Evolutionary conservation across 257 asterid species (phyloP).

Genomic region (Salvia rosmarinus): DNA sequence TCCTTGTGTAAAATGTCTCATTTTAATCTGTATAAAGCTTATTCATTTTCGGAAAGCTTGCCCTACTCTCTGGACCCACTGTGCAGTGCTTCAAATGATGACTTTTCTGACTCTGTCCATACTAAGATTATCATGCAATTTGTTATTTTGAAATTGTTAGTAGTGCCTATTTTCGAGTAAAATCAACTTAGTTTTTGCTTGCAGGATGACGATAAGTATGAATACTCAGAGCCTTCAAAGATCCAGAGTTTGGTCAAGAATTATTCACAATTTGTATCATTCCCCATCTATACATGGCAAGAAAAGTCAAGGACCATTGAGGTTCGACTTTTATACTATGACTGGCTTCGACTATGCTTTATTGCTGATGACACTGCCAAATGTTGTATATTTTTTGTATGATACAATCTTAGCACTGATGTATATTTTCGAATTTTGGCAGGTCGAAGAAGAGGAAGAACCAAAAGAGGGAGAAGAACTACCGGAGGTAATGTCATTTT

Average conservation of each 20-base stretch:
- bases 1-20: neutral
- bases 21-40: neutral
- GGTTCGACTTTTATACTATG: conserved; percentile 47
- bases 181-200: conserved; percentile 19
- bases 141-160: conserved; percentile 11
- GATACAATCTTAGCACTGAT: neutral
- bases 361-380: conserved; percentile 2
- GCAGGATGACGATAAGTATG: conserved; percentile 96
- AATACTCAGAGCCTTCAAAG: conserved; percentile 80
- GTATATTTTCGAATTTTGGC: conserved; percentile 27
- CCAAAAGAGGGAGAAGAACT: conserved; percentile 93
- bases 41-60: neutral
- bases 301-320: conserved; percentile 91
- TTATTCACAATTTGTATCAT: conserved; percentile 92
- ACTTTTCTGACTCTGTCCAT: neutral
- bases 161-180: neutral
- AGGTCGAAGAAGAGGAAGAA: conserved; percentile 98
- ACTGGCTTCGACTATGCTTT: conserved; percentile 1
- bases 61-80: neutral
- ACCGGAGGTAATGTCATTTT: conserved; percentile 61
- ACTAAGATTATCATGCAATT: conserved; percentile 4
- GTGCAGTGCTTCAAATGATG: neutral
- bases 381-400: neutral
- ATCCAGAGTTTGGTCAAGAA: conserved; percentile 93
- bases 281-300: conserved; percentile 94